These are phyloP conservation scores for Harringtonia aguacate DNA, from an alignment of 2,329 filamentous ascomycete genomes.

Conservation along the genomic window DNA sequence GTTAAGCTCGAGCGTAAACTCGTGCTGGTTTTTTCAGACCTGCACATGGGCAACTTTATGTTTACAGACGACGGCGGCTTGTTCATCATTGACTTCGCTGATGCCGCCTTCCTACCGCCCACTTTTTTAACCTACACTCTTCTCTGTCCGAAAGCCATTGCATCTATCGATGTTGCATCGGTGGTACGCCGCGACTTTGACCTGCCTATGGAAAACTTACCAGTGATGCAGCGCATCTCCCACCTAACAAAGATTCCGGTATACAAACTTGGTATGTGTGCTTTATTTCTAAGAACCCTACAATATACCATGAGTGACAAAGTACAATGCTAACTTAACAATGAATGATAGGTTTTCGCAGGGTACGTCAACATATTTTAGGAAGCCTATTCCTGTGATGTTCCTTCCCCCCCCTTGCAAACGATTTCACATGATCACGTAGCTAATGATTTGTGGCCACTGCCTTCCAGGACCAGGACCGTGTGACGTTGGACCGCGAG, in stretches of 20 bases:
- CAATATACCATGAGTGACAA: no score
- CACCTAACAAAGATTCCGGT: constrained; percentile 1
- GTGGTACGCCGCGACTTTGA: constrained; percentile 1
- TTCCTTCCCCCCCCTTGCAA: no score
- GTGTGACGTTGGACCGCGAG: not conserved
- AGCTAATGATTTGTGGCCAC: not conserved
- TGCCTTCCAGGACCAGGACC: constrained; percentile 1
- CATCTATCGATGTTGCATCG: not conserved
- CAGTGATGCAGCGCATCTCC: constrained; percentile 1
- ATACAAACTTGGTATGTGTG: constrained; percentile 2
- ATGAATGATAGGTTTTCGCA: constrained; percentile 1
- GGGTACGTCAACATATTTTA: not conserved
- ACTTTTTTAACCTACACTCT: constrained; percentile 1
- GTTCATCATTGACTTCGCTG: constrained; percentile 1
- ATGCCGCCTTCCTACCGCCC: constrained; percentile 2
- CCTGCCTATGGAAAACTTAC: constrained; percentile 2
- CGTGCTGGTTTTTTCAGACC: constrained; percentile 1
- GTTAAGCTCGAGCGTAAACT: not conserved
- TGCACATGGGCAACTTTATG: constrained; percentile 1
- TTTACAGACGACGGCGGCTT: constrained; percentile 1
- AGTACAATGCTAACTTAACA: not conserved
- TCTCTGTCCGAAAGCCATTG: constrained; percentile 1
- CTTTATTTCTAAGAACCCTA: not conserved
- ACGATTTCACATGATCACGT: not conserved
- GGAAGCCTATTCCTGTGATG: not conserved